Evolutionary conservation across 441 rosid genomes (phyloP), one percentile per base, ranked within the genome.

Genomic region (Viola pubescens): DNA sequence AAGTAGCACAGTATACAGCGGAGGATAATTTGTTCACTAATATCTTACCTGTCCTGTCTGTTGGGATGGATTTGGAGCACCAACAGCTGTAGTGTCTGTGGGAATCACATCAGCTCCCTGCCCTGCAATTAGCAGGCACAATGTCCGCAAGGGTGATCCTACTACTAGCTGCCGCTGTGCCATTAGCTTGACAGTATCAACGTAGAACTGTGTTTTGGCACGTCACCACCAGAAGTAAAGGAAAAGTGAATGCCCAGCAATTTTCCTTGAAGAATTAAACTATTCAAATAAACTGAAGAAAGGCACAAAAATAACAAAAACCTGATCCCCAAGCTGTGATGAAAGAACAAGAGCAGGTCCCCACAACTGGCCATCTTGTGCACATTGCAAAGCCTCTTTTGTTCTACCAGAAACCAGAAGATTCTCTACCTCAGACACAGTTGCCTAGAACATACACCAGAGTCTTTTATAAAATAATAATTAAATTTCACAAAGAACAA

Each of bases 301-400:
- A 9, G 52, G 48, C 19, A 61, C 55, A 56, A 66, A 76, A 38
- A 26, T 14, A 49, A 68, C 54, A 68, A 73, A 49, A 69, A 94
- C 99, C 92, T 94, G 97, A 45, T 94, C 76, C 42, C 98, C 99
- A 68, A 94, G 90, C 66, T 91, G 98, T 50, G 97, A 85, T 1
- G 99, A 94, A 45, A 94, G 88, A 63, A 94, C 87, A 71, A 94
- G 94, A 14, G 99, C 99, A 61, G 91, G 98, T 73, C 99, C 99
- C 99, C 99, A 94, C 67, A 94, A 73, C 78, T 84, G 94, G 55
- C 99, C 98, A 70, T 76, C 94, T 74, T 85, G 95, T 55, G 99
- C 98, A 75, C 78, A 73, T 52, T 76, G 84, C 46, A 94, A 51
- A 69, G 99, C 99, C 66, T 94, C 97, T 65, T 65, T 71, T 71